A percentile compares a stretch with the other conserved stretches of the same genome.
Conservation (phyloP, 2,329 filamentous ascomycete species). For the Aspergillus cejpii region DNA sequence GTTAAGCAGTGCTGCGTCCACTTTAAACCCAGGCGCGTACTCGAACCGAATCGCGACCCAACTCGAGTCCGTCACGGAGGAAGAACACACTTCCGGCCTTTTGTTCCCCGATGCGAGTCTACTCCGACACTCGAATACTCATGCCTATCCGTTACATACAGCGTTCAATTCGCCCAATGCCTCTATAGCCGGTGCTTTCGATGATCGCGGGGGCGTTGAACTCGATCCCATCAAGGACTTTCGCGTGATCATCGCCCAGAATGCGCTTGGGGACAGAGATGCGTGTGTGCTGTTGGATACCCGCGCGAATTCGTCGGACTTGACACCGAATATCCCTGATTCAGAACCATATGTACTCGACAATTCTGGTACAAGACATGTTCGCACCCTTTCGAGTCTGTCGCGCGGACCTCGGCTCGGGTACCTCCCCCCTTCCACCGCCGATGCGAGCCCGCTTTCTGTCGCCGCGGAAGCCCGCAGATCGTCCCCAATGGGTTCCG, state of each 20-base stretch:
- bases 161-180: conserved; percentile 41
- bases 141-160: conserved; percentile 39
- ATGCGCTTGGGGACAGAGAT: conserved; percentile 44
- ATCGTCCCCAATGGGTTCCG: conserved; percentile 28
- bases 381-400: conserved; percentile 35
- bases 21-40: conserved; percentile 38
- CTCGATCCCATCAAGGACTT: conserved; percentile 42
- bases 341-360: conserved; percentile 32
- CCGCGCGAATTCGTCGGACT: conserved; percentile 23
- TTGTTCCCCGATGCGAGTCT: conserved; percentile 43
- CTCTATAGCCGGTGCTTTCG: conserved; percentile 39
- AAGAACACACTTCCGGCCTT: conserved; percentile 45
- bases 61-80: conserved; percentile 45
- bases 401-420: conserved; percentile 32
- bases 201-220: conserved; percentile 44
- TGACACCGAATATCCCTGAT: conserved; percentile 30
- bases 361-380: conserved; percentile 27
- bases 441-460: conserved; percentile 31
- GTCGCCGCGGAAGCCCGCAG: conserved; percentile 29
- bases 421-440: conserved; percentile 29
- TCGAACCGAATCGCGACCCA: conserved; percentile 33
- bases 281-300: conserved; percentile 44
- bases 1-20: conserved; percentile 40
- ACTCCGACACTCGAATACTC: conserved; percentile 37
- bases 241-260: conserved; percentile 44